Evolutionary conservation across 2,329 filamentous ascomycete genomes (phyloP).

Genomic region (Ophiostoma quercus): DNA sequence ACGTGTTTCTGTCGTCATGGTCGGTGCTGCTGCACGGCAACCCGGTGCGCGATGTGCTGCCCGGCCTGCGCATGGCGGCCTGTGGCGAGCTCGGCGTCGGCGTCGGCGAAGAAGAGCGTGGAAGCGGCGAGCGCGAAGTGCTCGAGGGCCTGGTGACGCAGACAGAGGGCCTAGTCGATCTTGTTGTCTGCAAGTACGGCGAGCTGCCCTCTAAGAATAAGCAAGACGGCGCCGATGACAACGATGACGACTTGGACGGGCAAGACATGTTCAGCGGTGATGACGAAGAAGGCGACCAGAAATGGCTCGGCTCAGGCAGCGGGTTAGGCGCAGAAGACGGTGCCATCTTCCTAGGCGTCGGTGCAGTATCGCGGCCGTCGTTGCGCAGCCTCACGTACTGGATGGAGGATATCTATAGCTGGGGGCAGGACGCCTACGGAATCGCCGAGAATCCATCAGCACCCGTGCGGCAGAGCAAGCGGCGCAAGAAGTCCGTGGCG

Average conservation of each 20-base stretch:
- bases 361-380: slow-evolving; percentile 65
- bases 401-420: slow-evolving; percentile 82
- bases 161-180: slow-evolving; percentile 78
- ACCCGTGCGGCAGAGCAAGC: slow-evolving; percentile 45
- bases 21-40: slow-evolving; percentile 87
- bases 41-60: slow-evolving; percentile 71
- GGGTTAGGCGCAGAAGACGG: slow-evolving; percentile 70
- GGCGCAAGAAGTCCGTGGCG: slow-evolving; percentile 31
- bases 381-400: slow-evolving; percentile 71
- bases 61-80: slow-evolving; percentile 79
- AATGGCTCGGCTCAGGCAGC: slow-evolving; percentile 69
- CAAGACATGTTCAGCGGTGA: neutral
- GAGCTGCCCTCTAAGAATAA: neutral
- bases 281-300: neutral
- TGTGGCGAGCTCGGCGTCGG: slow-evolving; percentile 90
- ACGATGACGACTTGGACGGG: slow-evolving; percentile 14
- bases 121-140: slow-evolving; percentile 88
- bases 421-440: slow-evolving; percentile 80
- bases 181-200: slow-evolving; percentile 83
- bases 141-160: slow-evolving; percentile 78
- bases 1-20: slow-evolving; percentile 65
- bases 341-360: slow-evolving; percentile 77
- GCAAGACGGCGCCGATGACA: slow-evolving; percentile 23
- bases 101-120: slow-evolving; percentile 91
- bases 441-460: slow-evolving; percentile 72